These are phyloP conservation scores for Hibiscus trionum DNA, from an alignment of 345 rosid species.

Conservation along the genomic window DNA sequence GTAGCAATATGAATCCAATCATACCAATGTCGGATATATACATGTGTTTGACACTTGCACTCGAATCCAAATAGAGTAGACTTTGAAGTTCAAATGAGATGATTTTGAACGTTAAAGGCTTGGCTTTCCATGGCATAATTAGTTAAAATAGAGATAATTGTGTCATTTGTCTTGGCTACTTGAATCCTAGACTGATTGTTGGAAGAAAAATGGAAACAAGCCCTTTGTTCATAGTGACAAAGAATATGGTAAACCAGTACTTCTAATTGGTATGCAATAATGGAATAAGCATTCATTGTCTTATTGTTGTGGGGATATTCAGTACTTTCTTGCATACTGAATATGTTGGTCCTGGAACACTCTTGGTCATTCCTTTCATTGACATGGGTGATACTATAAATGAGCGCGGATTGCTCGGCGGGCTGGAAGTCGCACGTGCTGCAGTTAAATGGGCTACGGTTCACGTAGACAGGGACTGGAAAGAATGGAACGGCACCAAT, in stretches of 20 bases:
- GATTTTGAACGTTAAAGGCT: neutral
- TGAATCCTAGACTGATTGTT: neutral
- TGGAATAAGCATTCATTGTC: neutral
- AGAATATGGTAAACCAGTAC: neutral
- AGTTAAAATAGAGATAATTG: no score
- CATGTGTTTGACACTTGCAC: no score
- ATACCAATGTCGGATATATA: no score
- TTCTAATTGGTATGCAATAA: neutral
- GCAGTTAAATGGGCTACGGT: constrained; percentile 86
- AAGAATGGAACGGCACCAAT: constrained; percentile 57
- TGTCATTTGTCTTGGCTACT: neutral
- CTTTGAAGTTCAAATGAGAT: neutral
- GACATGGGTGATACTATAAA: constrained; percentile 87
- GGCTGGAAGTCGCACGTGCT: constrained; percentile 74
- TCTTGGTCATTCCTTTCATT: constrained; percentile 69
- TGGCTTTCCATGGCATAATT: neutral
- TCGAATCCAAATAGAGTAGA: no score
- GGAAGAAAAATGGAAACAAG: neutral
- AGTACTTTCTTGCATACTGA: constrained; percentile 66
- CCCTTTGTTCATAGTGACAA: neutral
- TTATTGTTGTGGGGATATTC: constrained; percentile 26
- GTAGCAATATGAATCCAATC: no score
- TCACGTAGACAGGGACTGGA: constrained; percentile 84
- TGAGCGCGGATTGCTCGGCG: constrained; percentile 71
- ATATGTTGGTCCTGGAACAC: constrained; percentile 92